A percentile compares a stretch with the other conserved stretches of the same genome.
Evolutionary conservation across 148 eudicot species (phyloP).

Genomic region (Rheum nobile): DNA sequence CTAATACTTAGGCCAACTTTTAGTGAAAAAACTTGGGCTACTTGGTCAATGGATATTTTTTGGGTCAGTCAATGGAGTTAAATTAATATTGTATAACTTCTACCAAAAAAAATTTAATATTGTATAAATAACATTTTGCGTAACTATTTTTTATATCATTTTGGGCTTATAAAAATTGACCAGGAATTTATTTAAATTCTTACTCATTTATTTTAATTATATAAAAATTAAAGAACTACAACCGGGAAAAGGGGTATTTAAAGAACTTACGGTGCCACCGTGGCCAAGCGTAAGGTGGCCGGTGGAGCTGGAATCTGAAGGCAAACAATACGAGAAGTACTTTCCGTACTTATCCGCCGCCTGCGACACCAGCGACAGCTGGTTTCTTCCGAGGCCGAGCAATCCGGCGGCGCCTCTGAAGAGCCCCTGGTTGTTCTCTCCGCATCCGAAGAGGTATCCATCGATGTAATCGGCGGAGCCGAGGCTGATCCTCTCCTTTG

Average conservation of each 20-base stretch:
- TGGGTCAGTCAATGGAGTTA: too few species aligned
- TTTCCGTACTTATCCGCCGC: conserved; percentile 14
- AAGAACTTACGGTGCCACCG: conserved; percentile 1
- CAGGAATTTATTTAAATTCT: not conserved
- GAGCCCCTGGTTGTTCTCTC: conserved; percentile 15
- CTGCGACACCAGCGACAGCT: conserved; percentile 14
- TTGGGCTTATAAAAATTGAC: too few species aligned
- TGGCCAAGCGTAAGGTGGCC: conserved; percentile 16
- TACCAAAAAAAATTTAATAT: too few species aligned
- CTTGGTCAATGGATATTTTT: too few species aligned
- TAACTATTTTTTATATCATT: too few species aligned
- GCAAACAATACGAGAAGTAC: conserved; percentile 19
- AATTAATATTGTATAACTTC: too few species aligned
- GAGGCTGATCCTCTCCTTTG: conserved; percentile 4
- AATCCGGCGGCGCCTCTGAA: conserved; percentile 16
- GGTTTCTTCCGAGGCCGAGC: conserved; percentile 13
- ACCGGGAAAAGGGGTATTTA: not conserved
- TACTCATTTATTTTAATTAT: not conserved
- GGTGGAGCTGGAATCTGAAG: conserved; percentile 1
- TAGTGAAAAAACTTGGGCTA: too few species aligned
- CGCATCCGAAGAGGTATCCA: conserved; percentile 16
- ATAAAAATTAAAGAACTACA: not conserved
- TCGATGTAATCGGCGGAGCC: not conserved
- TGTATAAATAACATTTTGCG: too few species aligned
- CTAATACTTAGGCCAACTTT: too few species aligned